A percentile compares a stretch with the other conserved stretches of the same genome.
Evolutionary conservation across 306 rosid genomes (phyloP).

Genomic region (Cucurbita ficifolia): DNA sequence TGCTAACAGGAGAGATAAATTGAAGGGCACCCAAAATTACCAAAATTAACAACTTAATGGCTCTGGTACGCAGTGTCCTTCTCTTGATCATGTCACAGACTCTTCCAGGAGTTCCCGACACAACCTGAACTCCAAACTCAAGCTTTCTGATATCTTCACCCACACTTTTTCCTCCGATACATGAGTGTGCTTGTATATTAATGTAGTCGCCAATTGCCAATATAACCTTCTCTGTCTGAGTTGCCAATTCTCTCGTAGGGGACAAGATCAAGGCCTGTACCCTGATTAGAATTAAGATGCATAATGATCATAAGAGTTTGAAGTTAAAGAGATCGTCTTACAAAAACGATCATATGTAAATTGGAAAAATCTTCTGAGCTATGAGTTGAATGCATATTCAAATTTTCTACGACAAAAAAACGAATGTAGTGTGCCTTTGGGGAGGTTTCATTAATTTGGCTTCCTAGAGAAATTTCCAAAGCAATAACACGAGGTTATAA

Average conservation of each 20-base stretch:
- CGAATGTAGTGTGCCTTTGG: too few relatives aligned
- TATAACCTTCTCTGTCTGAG: slow-evolving; percentile 88
- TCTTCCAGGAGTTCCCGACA: slow-evolving; percentile 97
- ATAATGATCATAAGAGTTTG: not conserved
- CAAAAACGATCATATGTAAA: not conserved
- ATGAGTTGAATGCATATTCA: not conserved
- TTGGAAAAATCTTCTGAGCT: not conserved
- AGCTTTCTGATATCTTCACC: slow-evolving; percentile 93
- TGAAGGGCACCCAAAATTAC: slow-evolving; percentile 27
- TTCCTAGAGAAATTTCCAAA: not conserved
- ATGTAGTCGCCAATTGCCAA: slow-evolving; percentile 82
- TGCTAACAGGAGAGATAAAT: not conserved
- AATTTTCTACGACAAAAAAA: not conserved
- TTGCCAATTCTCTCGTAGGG: slow-evolving; percentile 90
- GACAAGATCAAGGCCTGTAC: slow-evolving; percentile 86
- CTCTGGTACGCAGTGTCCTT: slow-evolving; percentile 85
- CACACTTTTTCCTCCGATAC: slow-evolving; percentile 92
- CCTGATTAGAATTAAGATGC: slow-evolving; percentile 19
- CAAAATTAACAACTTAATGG: slow-evolving; percentile 68
- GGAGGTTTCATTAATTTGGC: not conserved
- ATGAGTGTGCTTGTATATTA: slow-evolving; percentile 80
- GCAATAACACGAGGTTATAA: not conserved
- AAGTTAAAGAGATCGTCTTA: not conserved
- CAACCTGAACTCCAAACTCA: slow-evolving; percentile 92
- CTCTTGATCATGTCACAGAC: slow-evolving; percentile 98